These are phyloP conservation scores for Nasturtium officinale DNA, from an alignment of 345 rosid genomes.

Conservation along the genomic window DNA sequence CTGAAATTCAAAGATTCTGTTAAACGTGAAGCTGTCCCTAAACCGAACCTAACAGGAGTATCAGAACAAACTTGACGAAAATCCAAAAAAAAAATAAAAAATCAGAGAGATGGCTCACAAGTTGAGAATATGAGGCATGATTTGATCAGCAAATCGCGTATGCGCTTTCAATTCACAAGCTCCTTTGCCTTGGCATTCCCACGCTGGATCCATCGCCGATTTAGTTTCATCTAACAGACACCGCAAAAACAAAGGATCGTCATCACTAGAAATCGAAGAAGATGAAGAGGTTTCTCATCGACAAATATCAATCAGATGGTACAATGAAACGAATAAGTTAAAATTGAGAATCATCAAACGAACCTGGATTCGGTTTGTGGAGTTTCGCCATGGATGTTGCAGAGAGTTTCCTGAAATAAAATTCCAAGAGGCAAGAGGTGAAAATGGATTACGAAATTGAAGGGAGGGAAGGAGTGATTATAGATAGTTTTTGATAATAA, in stretches of 20 bases:
- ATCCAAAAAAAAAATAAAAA: not conserved
- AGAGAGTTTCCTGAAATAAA: slow-evolving; percentile 20
- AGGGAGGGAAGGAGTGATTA: slow-evolving; percentile 21
- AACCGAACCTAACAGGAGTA: not conserved
- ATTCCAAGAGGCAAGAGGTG: not conserved
- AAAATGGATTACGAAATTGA: slow-evolving; percentile 7
- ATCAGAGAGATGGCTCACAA: slow-evolving; percentile 48
- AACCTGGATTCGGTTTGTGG: slow-evolving; percentile 8
- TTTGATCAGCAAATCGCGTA: slow-evolving; percentile 49
- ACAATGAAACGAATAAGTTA: not conserved
- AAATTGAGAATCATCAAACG: not conserved
- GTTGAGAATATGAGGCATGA: slow-evolving; percentile 79
- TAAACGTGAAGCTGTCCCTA: not conserved
- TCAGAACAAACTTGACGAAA: not conserved
- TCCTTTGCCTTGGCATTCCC: slow-evolving; percentile 54
- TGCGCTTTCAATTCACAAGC: slow-evolving; percentile 46
- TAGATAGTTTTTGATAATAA: not conserved
- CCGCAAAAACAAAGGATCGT: not conserved
- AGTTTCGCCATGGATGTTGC: slow-evolving; percentile 27
- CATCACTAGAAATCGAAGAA: slow-evolving; percentile 9
- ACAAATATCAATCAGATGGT: slow-evolving; percentile 13
- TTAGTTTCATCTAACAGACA: slow-evolving; percentile 22
- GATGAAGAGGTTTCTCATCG: not conserved
- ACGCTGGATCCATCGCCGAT: slow-evolving; percentile 38
- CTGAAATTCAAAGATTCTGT: not conserved